Base-by-base conservation (phyloP, 306 rosid genomes). In the Fragaria nilgerrensis region DNA sequence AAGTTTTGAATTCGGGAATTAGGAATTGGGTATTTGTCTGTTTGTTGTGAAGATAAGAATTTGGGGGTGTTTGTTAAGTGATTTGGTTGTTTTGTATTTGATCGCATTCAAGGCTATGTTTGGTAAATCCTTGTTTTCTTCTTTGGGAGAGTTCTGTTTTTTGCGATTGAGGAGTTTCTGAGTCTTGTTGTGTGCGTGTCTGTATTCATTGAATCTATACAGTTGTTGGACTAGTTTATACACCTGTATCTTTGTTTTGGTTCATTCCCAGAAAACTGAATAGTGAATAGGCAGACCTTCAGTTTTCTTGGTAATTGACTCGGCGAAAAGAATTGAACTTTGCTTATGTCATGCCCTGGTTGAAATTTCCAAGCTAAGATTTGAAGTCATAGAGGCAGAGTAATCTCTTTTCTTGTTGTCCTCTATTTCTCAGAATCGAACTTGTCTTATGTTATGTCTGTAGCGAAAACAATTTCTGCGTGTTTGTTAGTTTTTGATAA, bases 131-230 rank as follows among this genome's bases (percentile, higher is more conserved):
- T 72, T 49, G 82, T 77, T 70, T 75, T 56, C 65, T 76, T 72
- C 64, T 27, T 56, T 65, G 19, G 74, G 86, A 61, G 72, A 76
- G 67, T 58, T 82, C 55, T 68, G 44, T 48, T 48, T 73, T 75
- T 41, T 36, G 69, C 23, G 36, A 16, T 43, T 23, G 39, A 23
- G 73, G 45, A 49, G 64, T 63, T 44, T 68, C 58, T 59, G 59
- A 62, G 65, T 64, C 48, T 44, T 11, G 10, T 63, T 16, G 63
- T 71, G 58, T 9, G 65, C 17, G 36, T 79, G 87, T 86, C 83
- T 75, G 1, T 19, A 20, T 86, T 76, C 88, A 79, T 80, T 84
- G 90, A 79, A 86, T 65, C 48, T 41, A 14, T 3, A 25, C 59
- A 74, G 73, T 34, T 45, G 72, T 77, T 82, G 73, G 34, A 74